Conservation (phyloP, 2,329 filamentous ascomycete genomes). For the Sphaerulina musiva region DNA sequence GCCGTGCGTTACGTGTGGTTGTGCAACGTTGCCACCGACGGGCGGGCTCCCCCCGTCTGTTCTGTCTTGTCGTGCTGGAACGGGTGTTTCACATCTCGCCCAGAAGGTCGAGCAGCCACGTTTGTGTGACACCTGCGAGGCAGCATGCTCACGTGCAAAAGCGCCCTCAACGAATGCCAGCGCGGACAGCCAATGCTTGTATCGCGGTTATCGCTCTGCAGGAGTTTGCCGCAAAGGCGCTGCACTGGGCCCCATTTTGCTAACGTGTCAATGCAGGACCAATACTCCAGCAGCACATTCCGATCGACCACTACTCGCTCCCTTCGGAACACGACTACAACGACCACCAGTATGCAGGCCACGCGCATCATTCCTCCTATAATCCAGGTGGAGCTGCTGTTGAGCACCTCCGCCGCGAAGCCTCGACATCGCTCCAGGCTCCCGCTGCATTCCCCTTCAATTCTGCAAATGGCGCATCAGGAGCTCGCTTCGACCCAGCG, state of each 20-base stretch:
- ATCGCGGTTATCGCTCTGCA: slow-evolving; percentile 14
- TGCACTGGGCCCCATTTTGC: slow-evolving; percentile 27
- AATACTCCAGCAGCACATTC: slow-evolving; percentile 41
- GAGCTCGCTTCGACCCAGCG: slow-evolving; percentile 47
- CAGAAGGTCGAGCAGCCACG: slow-evolving; percentile 10
- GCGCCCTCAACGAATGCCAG: slow-evolving; percentile 3
- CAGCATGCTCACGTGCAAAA: slow-evolving; percentile 19
- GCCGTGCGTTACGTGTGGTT: slow-evolving; percentile 14
- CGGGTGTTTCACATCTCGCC: slow-evolving; percentile 1
- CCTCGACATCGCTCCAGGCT: slow-evolving; percentile 42
- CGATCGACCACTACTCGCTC: slow-evolving; percentile 39
- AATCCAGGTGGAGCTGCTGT: slow-evolving; percentile 36
- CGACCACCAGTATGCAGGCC: slow-evolving; percentile 38
- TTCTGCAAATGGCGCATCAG: slow-evolving; percentile 39
- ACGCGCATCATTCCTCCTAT: slow-evolving; percentile 39
- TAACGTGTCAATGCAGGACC: slow-evolving; percentile 38
- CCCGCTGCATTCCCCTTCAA: slow-evolving; percentile 42
- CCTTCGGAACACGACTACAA: slow-evolving; percentile 42
- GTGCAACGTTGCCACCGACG: slow-evolving; percentile 9
- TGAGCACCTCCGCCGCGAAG: slow-evolving; percentile 48
- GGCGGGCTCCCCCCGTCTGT: not conserved
- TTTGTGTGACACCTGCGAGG: slow-evolving; percentile 26
- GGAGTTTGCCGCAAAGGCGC: not conserved
- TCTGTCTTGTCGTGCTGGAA: slow-evolving; percentile 3
- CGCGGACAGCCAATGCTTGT: slow-evolving; percentile 6